Evolutionary conservation across 176 grass and related monocot genomes (phyloP).

Genomic region (Musa troglodytarum): DNA sequence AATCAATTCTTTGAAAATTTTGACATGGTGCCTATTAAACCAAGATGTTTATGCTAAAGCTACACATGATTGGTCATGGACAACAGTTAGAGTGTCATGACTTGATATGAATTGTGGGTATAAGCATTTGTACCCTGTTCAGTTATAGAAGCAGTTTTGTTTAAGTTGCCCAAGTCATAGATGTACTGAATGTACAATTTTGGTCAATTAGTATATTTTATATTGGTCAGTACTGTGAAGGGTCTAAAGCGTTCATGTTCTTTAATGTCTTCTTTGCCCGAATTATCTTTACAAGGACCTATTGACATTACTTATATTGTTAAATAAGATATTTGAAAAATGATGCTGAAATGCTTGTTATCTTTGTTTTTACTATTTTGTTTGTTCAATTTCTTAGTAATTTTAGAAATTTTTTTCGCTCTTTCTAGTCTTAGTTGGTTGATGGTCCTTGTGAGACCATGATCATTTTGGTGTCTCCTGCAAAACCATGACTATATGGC

Average conservation of each 20-base stretch:
- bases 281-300: neutral
- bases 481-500: neutral
- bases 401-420: neutral
- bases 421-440: neutral
- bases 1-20: neutral
- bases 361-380: neutral
- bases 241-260: too few relatives aligned
- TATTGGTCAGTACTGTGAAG: too few relatives aligned
- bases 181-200: neutral
- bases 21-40: too few relatives aligned
- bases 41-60: neutral
- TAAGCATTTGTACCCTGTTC: too few relatives aligned
- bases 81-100: neutral
- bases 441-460: neutral
- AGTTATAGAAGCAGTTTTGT: neutral
- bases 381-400: neutral
- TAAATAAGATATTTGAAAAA: neutral
- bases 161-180: neutral
- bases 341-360: neutral
- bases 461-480: neutral
- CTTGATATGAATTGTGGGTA: too few relatives aligned
- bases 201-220: neutral
- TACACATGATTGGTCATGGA: neutral
- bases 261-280: too few relatives aligned
- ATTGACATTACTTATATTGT: neutral